A percentile compares a stretch with the other conserved stretches of the same genome.
Conservation (phyloP, 345 rosid species). For the Citrus trifoliata region DNA sequence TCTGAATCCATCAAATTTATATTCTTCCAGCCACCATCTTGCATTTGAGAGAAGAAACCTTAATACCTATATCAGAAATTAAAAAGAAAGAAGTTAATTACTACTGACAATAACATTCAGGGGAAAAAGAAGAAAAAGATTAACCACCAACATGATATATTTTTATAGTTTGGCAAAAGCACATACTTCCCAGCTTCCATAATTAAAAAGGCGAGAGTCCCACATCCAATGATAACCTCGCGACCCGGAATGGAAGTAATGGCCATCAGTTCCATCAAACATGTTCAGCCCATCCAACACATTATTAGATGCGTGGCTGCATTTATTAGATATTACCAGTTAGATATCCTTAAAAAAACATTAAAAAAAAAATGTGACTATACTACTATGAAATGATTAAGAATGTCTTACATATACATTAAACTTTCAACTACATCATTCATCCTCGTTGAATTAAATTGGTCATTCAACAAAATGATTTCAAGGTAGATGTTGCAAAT, state of each 20-base stretch:
- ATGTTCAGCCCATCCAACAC: conserved; percentile 89
- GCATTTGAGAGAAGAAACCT: conserved; percentile 93
- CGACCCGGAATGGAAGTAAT: conserved; percentile 84
- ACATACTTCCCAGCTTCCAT: conserved; percentile 97
- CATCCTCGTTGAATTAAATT: not conserved
- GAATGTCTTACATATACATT: not conserved
- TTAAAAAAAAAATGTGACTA: not conserved
- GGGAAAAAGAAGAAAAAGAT: conserved; percentile 5
- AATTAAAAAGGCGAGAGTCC: conserved; percentile 98
- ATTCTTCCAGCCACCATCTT: conserved; percentile 99
- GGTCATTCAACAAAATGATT: not conserved
- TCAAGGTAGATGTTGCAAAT: too few relatives aligned
- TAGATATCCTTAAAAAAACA: conserved; percentile 4
- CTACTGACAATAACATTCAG: conserved; percentile 13
- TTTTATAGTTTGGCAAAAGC: conserved; percentile 11
- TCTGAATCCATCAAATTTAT: conserved; percentile 92
- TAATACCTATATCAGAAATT: conserved; percentile 51
- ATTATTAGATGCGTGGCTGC: conserved; percentile 91
- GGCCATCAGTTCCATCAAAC: conserved; percentile 96
- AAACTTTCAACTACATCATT: not conserved
- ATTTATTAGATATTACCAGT: conserved; percentile 10
- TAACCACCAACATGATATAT: not conserved
- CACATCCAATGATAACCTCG: conserved; percentile 96
- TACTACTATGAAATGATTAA: not conserved
- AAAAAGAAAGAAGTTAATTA: conserved; percentile 5